A percentile compares a stretch with the other conserved stretches of the same genome.
Evolutionary conservation across 495 filamentous ascomycete species (phyloP).

Genomic region (Physcia stellaris): DNA sequence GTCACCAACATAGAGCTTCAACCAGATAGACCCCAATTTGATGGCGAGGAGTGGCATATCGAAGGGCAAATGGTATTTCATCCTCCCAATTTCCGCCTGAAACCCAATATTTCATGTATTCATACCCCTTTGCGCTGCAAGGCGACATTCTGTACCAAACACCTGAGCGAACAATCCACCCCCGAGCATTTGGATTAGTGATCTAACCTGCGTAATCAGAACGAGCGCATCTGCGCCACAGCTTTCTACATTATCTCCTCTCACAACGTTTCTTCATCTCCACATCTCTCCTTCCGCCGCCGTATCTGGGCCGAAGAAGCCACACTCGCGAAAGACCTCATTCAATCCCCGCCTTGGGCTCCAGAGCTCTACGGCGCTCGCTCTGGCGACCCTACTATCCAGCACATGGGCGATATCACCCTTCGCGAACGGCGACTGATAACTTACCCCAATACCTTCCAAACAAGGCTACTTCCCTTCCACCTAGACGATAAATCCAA

Average conservation of each 20-base stretch:
- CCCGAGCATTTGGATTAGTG: no score
- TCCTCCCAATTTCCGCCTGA: background rate
- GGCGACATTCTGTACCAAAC: background rate
- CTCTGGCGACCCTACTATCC: conserved; percentile 21
- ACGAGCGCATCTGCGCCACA: conserved; percentile 29
- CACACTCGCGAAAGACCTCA: conserved; percentile 15
- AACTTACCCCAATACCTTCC: conserved; percentile 26
- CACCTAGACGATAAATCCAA: conserved; percentile 32
- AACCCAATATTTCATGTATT: conserved; percentile 1
- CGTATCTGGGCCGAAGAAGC: conserved; percentile 14
- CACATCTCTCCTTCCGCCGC: conserved; percentile 21
- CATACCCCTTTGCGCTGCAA: background rate
- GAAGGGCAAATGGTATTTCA: conserved; percentile 23
- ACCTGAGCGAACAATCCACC: no score
- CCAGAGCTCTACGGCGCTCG: conserved; percentile 23
- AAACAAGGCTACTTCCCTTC: conserved; percentile 34
- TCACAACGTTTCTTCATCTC: conserved; percentile 21
- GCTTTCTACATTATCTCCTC: conserved; percentile 15
- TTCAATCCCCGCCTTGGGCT: conserved; percentile 19
- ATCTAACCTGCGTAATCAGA: no score
- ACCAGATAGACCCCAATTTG: conserved; percentile 20
- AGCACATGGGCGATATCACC: conserved; percentile 19
- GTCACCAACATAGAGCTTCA: conserved; percentile 23
- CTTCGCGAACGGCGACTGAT: conserved; percentile 15
- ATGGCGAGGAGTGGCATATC: conserved; percentile 26